phyloP scores from a whole-genome alignment of 495 filamentous ascomycete genomes.

The Peziza echinospora region DNA sequence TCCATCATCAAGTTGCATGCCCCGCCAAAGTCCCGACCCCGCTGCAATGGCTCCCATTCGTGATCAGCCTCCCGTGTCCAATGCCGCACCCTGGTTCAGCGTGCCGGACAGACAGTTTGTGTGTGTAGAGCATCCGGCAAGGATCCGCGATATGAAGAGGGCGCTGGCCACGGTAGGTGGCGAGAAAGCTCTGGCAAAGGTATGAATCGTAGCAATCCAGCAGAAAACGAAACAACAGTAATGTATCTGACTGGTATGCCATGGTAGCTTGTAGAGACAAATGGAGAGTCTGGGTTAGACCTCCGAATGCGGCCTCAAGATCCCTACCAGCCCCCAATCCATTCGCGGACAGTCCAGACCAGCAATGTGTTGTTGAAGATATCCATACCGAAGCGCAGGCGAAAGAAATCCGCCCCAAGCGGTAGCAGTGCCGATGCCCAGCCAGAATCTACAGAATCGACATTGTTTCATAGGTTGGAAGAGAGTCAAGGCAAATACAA shows the following conservation, averaged over 20 bases:
- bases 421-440: too few relatives aligned
- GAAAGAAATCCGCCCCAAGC: too few relatives aligned
- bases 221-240: neutral
- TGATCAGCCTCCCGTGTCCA: neutral
- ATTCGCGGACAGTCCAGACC: slow-evolving; percentile 45
- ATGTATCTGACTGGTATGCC: slow-evolving; percentile 8
- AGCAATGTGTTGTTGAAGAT: slow-evolving; percentile 73
- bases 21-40: too few relatives aligned
- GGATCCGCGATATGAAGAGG: slow-evolving; percentile 61
- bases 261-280: slow-evolving; percentile 13
- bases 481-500: slow-evolving; percentile 50
- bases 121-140: slow-evolving; percentile 70
- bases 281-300: slow-evolving; percentile 23
- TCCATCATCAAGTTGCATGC: too few relatives aligned
- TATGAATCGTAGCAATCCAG: slow-evolving; percentile 20
- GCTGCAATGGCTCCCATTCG: neutral
- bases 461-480: slow-evolving; percentile 40
- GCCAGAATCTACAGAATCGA: too few relatives aligned
- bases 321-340: slow-evolving; percentile 47
- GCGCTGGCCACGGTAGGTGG: slow-evolving; percentile 61
- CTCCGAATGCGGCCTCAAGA: slow-evolving; percentile 59
- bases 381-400: slow-evolving; percentile 66
- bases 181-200: slow-evolving; percentile 39
- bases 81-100: slow-evolving; percentile 29
- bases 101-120: slow-evolving; percentile 45